Conservation (phyloP, 2,329 filamentous ascomycete species). For the Setomelanomma holmii region DNA sequence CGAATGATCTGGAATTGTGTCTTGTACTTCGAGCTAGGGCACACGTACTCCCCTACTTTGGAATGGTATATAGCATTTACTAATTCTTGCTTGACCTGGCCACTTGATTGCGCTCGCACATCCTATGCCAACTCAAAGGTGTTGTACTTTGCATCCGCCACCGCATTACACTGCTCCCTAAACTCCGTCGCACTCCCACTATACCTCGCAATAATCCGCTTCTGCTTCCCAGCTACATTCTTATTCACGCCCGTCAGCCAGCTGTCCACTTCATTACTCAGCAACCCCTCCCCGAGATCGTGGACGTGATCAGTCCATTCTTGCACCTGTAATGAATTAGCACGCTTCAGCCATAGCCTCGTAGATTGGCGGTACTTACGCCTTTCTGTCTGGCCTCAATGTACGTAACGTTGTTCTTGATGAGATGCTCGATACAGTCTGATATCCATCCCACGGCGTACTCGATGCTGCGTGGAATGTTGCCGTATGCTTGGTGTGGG, state of each 20-base stretch:
- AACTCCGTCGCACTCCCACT: neutral
- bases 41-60: too few relatives aligned
- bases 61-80: too few relatives aligned
- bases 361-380: too few relatives aligned
- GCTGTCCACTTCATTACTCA: neutral
- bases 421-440: constrained; percentile 9
- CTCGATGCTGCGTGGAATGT: constrained; percentile 52
- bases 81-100: too few relatives aligned
- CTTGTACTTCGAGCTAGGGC: constrained; percentile 10
- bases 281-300: neutral
- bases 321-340: neutral
- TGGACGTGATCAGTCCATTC: neutral
- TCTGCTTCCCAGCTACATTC: neutral
- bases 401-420: neutral
- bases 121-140: neutral
- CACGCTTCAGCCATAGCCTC: too few relatives aligned
- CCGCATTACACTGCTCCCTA: neutral
- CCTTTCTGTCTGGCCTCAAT: neutral
- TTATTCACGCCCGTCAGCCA: neutral
- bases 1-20: neutral
- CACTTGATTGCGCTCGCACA: neutral
- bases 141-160: neutral
- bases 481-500: constrained; percentile 54
- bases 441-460: constrained; percentile 51
- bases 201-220: neutral